A percentile compares a stretch with the other conserved stretches of the same genome.
These are phyloP conservation scores for Silene latifolia DNA, from an alignment of 148 eudicot species.

Conservation along the genomic window DNA sequence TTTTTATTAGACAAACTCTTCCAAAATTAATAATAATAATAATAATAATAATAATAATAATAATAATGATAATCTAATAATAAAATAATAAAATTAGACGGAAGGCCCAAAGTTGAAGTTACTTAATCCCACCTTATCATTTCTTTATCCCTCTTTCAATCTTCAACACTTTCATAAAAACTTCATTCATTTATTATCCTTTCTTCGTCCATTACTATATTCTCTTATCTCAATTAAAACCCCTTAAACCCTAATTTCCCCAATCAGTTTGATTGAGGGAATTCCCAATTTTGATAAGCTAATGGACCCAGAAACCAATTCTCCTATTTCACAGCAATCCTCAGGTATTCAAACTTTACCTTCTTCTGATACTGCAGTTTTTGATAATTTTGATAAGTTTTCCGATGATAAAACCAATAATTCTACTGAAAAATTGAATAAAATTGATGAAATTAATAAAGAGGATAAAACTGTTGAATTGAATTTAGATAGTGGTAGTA, in stretches of 20 bases:
- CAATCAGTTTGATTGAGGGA: conserved; percentile 15
- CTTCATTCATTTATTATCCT: background rate
- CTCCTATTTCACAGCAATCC: conserved; percentile 21
- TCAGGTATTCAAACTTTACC: conserved; percentile 38
- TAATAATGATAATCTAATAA: too few relatives aligned
- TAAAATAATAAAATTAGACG: conserved; percentile 3
- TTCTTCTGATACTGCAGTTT: conserved; percentile 21
- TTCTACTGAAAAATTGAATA: background rate
- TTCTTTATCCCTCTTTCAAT: background rate
- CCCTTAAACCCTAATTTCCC: background rate
- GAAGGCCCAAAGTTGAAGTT: conserved; percentile 26
- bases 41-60: too few relatives aligned
- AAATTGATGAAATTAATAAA: conserved; percentile 12
- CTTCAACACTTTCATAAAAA: background rate
- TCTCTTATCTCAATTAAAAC: background rate
- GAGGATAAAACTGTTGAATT: background rate
- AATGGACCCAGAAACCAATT: conserved; percentile 18
- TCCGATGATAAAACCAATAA: conserved; percentile 1
- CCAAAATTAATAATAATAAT: too few relatives aligned
- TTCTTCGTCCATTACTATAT: background rate
- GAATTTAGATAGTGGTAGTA: conserved; percentile 8
- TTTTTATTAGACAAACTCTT: too few relatives aligned
- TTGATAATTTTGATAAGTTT: conserved; percentile 21
- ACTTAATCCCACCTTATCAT: conserved; percentile 4
- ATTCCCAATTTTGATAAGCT: background rate